These are phyloP conservation scores for Drosera spatulata DNA, from an alignment of 179 eudicot species.

Conservation along the genomic window DNA sequence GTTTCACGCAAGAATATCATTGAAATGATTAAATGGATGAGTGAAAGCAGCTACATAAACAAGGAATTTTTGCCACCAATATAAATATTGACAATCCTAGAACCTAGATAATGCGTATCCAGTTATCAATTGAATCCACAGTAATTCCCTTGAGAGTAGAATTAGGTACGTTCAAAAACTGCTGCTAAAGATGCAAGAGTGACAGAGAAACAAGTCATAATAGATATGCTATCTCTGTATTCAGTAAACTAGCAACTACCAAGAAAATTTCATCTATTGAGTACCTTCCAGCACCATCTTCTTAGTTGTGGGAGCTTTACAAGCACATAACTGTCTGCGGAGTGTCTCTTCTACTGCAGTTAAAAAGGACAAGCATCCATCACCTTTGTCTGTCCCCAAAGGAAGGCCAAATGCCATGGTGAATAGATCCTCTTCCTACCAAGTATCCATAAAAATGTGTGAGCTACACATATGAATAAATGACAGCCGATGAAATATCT, in stretches of 20 bases:
- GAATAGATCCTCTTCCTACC: constrained; percentile 89
- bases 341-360: constrained; percentile 92
- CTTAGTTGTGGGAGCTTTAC: constrained; percentile 62
- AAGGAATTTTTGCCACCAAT: too few species aligned
- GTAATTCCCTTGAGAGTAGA: too few species aligned
- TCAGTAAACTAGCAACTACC: neutral
- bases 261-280: neutral
- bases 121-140: too few species aligned
- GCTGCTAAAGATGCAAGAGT: neutral
- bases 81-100: too few species aligned
- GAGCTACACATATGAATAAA: neutral
- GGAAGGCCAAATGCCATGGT: constrained; percentile 88
- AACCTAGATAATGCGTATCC: too few species aligned
- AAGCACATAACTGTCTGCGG: constrained; percentile 83
- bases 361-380: constrained; percentile 61
- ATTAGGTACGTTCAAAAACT: too few species aligned
- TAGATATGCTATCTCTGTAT: neutral
- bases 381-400: constrained; percentile 82
- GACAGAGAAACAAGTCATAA: neutral
- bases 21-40: too few species aligned
- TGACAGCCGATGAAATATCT: neutral
- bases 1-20: too few species aligned
- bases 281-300: constrained; percentile 73
- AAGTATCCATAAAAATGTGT: constrained; percentile 6
- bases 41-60: too few species aligned